Conservation (phyloP, 1,284 basidiomycete genomes). For the Pholiota adiposa region DNA sequence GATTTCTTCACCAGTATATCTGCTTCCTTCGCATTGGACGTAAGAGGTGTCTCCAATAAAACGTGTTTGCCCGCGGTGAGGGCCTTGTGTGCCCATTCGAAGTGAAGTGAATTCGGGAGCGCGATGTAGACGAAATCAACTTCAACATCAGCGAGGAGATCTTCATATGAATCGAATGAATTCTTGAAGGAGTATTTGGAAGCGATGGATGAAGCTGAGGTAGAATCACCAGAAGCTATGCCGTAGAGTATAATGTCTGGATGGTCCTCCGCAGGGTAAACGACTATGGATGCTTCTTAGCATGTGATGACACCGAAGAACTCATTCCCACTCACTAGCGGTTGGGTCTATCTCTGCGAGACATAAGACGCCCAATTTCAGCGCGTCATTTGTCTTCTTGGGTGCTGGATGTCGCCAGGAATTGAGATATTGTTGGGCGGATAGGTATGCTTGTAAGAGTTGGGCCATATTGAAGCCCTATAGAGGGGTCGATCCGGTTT, state of each 20-base stretch:
- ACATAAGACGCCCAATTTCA: slow-evolving; percentile 31
- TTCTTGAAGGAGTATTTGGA: slow-evolving; percentile 52
- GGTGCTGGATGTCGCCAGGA: slow-evolving; percentile 22
- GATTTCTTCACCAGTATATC: slow-evolving; percentile 46
- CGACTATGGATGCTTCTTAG: background rate
- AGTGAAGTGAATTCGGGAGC: slow-evolving; percentile 63
- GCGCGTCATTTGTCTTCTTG: slow-evolving; percentile 21
- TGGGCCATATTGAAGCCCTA: background rate
- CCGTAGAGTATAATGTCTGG: background rate
- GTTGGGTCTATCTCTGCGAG: slow-evolving; percentile 26
- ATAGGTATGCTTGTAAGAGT: slow-evolving; percentile 9
- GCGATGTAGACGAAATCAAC: slow-evolving; percentile 62
- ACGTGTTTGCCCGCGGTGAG: slow-evolving; percentile 68
- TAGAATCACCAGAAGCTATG: slow-evolving; percentile 55
- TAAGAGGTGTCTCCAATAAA: slow-evolving; percentile 64
- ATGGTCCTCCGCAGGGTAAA: background rate
- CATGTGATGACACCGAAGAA: no score
- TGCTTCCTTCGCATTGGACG: slow-evolving; percentile 53
- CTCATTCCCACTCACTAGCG: slow-evolving; percentile 17
- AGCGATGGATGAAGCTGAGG: slow-evolving; percentile 47
- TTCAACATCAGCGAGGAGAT: slow-evolving; percentile 42
- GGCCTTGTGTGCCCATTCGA: slow-evolving; percentile 69
- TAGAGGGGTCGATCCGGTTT: background rate
- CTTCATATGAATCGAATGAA: slow-evolving; percentile 42
- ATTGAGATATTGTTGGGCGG: slow-evolving; percentile 24